Conservation (phyloP, 208 protist species). For the Leishmania tarentolae region DNA sequence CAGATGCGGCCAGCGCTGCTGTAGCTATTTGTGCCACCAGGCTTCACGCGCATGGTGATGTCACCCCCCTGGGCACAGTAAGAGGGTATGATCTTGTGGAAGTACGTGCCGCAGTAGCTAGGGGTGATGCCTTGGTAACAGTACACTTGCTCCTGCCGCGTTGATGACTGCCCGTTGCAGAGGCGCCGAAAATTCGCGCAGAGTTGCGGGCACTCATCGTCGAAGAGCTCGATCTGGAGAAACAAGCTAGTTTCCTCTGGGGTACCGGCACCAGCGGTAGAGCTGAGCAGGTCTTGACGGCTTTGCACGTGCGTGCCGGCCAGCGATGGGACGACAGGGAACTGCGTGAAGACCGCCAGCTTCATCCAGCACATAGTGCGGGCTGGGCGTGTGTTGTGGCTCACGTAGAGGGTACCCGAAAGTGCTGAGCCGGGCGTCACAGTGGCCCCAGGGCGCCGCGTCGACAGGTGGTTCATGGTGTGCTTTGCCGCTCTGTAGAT, state of each 20-base stretch:
- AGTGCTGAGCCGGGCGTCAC: slow-evolving; percentile 44
- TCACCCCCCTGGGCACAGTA: slow-evolving; percentile 96
- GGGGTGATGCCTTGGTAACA: slow-evolving; percentile 64
- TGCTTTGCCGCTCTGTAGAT: not conserved
- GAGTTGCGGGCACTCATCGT: slow-evolving; percentile 76
- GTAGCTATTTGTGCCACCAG: slow-evolving; percentile 78
- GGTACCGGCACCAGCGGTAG: slow-evolving; percentile 51
- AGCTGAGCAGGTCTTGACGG: slow-evolving; percentile 40
- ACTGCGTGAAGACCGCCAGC: slow-evolving; percentile 63
- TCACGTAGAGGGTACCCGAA: slow-evolving; percentile 64
- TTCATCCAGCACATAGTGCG: slow-evolving; percentile 75
- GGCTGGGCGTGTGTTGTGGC: slow-evolving; percentile 42
- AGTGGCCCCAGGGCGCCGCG: slow-evolving; percentile 52
- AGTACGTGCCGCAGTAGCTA: slow-evolving; percentile 87
- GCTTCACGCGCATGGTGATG: slow-evolving; percentile 93
- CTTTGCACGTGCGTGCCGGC: slow-evolving; percentile 61
- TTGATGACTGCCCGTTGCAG: slow-evolving; percentile 48
- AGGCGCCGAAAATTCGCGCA: slow-evolving; percentile 81
- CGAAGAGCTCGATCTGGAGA: slow-evolving; percentile 82
- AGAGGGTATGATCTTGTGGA: slow-evolving; percentile 91
- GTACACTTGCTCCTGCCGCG: slow-evolving; percentile 53
- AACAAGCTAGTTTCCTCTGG: slow-evolving; percentile 28
- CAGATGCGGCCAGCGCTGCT: slow-evolving; percentile 83
- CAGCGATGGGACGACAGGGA: slow-evolving; percentile 74
- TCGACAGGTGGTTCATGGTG: slow-evolving; percentile 38